Conservation (phyloP, 768 basidiomycete species). For the Leccinum rimulosum region DNA sequence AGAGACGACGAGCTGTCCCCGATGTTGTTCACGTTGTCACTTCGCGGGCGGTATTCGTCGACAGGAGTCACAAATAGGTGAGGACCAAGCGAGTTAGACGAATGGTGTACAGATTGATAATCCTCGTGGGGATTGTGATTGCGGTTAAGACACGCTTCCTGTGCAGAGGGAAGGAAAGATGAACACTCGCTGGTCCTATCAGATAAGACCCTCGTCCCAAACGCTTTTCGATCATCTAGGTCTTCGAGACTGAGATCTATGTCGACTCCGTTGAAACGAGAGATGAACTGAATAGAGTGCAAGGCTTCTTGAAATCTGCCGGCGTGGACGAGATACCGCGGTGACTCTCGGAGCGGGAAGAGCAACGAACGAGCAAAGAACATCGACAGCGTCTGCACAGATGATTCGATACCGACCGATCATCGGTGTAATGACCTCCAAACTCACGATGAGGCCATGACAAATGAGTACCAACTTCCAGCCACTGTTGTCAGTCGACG, state of each 20-base stretch:
- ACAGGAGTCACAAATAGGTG: conserved; percentile 22
- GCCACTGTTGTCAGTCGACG: conserved; percentile 69
- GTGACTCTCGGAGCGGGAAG: conserved; percentile 92
- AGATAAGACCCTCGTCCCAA: conserved; percentile 14
- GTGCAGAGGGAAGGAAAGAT: conserved; percentile 24
- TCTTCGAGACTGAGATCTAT: conserved; percentile 70
- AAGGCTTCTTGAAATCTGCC: conserved; percentile 84
- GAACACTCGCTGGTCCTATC: conserved; percentile 24
- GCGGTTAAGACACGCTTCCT: conserved; percentile 8
- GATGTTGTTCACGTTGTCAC: conserved; percentile 24
- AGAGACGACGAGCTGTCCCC: conserved; percentile 26
- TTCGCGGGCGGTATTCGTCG: conserved; percentile 25
- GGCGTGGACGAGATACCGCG: conserved; percentile 87
- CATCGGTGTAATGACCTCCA: background rate
- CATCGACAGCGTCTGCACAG: conserved; percentile 75
- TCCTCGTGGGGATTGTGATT: conserved; percentile 22
- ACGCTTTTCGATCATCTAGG: conserved; percentile 47
- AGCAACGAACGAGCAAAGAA: conserved; percentile 86
- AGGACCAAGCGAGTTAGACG: conserved; percentile 29
- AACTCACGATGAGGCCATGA: conserved; percentile 69
- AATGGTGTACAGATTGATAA: conserved; percentile 29
- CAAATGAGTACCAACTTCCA: conserved; percentile 84
- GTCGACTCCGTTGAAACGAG: conserved; percentile 78
- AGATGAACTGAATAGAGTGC: conserved; percentile 79
- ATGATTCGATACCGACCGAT: conserved; percentile 24